A percentile compares a stretch with the other conserved stretches of the same genome.
phyloP scores from a whole-genome alignment of 768 basidiomycete species.

The Gymnopilus junonius region DNA sequence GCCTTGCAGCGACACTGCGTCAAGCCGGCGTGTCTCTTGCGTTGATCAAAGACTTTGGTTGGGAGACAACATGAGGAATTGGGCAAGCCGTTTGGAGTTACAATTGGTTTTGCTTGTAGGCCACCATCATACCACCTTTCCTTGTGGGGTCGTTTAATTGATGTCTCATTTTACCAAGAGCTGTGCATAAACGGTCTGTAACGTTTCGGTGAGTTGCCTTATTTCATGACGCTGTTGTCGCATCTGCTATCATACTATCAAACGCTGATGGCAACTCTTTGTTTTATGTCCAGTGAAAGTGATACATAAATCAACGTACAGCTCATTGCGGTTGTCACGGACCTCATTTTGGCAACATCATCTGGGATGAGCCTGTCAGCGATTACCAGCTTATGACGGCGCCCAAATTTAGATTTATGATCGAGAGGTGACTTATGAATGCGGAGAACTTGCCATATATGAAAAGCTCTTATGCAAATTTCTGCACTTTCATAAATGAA shows the following conservation, averaged over 20 bases:
- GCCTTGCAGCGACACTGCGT: too few relatives aligned
- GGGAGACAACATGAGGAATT: too few relatives aligned
- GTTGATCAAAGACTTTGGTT: too few relatives aligned
- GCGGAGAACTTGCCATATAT: neutral
- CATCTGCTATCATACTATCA: conserved; percentile 8
- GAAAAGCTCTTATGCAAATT: neutral
- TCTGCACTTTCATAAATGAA: conserved; percentile 2
- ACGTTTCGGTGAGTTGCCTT: conserved; percentile 79
- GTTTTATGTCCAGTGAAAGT: conserved; percentile 66
- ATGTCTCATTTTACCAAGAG: conserved; percentile 43
- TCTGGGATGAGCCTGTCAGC: conserved; percentile 79
- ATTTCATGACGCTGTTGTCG: conserved; percentile 3
- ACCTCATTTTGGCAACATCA: conserved; percentile 73
- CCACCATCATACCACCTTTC: conserved; percentile 15
- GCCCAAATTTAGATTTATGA: conserved; percentile 71
- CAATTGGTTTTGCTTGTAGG: conserved; percentile 88
- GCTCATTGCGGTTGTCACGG: conserved; percentile 79
- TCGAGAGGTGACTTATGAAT: neutral
- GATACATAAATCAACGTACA: conserved; percentile 95
- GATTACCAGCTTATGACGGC: conserved; percentile 83
- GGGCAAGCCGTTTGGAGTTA: too few relatives aligned
- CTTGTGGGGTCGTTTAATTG: conserved; percentile 4
- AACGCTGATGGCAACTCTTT: conserved; percentile 6
- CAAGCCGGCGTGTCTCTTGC: too few relatives aligned
- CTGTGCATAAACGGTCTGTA: conserved; percentile 87